Evolutionary conservation across 2,329 filamentous ascomycete genomes (phyloP).

Genomic region (Aspergillus fructus): DNA sequence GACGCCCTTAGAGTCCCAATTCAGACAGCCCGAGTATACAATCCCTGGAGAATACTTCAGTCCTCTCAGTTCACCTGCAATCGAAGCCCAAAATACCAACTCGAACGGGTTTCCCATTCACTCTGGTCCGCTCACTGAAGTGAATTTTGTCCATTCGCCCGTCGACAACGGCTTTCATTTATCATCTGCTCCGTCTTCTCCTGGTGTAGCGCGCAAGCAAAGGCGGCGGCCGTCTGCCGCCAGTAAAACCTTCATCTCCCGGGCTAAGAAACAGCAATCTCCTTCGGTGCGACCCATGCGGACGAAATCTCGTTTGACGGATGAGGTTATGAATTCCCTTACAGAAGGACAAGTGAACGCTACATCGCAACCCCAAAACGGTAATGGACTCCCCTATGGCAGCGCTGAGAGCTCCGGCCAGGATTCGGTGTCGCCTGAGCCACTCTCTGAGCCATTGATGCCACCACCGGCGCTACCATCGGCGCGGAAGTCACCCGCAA

Average conservation of each 20-base stretch:
- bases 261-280: slow-evolving; percentile 44
- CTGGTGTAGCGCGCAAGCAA: slow-evolving; percentile 37
- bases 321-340: slow-evolving; percentile 33
- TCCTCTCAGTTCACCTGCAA: slow-evolving; percentile 51
- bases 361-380: slow-evolving; percentile 26
- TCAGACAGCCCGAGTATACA: slow-evolving; percentile 48
- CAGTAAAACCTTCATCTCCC: slow-evolving; percentile 31
- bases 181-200: slow-evolving; percentile 33
- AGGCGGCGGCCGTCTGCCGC: slow-evolving; percentile 39
- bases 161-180: slow-evolving; percentile 38
- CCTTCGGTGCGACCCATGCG: slow-evolving; percentile 44
- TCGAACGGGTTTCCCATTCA: slow-evolving; percentile 37
- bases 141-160: slow-evolving; percentile 43
- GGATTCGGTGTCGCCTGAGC: slow-evolving; percentile 51
- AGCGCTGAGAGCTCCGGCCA: slow-evolving; percentile 48
- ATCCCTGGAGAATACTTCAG: slow-evolving; percentile 51
- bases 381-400: slow-evolving; percentile 32
- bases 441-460: slow-evolving; percentile 52
- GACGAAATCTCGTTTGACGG: slow-evolving; percentile 32
- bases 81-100: slow-evolving; percentile 46
- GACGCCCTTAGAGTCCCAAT: slow-evolving; percentile 49
- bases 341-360: slow-evolving; percentile 36
- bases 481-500: slow-evolving; percentile 41
- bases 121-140: slow-evolving; percentile 37
- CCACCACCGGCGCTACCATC: slow-evolving; percentile 48